Conservation (phyloP, 495 filamentous ascomycete species). For the Xylaria flabelliformis region DNA sequence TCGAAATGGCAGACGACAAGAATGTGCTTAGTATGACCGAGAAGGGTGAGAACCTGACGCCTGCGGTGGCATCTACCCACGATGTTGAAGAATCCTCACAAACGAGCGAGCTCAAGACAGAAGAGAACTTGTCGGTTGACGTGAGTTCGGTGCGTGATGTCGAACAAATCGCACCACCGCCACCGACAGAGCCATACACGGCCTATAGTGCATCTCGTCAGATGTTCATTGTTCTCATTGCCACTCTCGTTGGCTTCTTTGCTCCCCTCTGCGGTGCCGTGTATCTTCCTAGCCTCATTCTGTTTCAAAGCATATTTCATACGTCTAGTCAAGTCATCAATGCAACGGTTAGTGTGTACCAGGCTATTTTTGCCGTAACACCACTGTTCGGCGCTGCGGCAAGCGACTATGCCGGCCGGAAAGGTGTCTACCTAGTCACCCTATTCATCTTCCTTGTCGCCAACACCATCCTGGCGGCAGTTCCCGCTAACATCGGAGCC, state of each 20-base stretch:
- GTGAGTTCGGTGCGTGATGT: constrained; percentile 1
- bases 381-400: constrained; percentile 27
- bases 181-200: constrained; percentile 31
- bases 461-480: constrained; percentile 39
- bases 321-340: constrained; percentile 37
- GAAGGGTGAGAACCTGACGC: not conserved
- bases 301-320: constrained; percentile 34
- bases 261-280: constrained; percentile 40
- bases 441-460: constrained; percentile 37
- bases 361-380: constrained; percentile 41
- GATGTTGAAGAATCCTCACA: not conserved
- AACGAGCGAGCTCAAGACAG: not conserved
- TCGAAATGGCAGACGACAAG: not conserved
- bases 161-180: constrained; percentile 4
- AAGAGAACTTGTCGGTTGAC: not conserved
- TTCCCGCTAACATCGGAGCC: constrained; percentile 38
- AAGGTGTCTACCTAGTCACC: constrained; percentile 36
- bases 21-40: not conserved
- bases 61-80: not conserved
- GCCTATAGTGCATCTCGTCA: constrained; percentile 32
- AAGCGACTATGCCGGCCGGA: constrained; percentile 13
- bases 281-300: constrained; percentile 41
- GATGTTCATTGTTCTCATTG: constrained; percentile 35
- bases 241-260: constrained; percentile 42
- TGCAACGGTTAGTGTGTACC: constrained; percentile 43